Percentiles rank a stretch among this genome's conserved stretches.
Conservation (phyloP, 2,329 filamentous ascomycete genomes). For the Penicillium freii region DNA sequence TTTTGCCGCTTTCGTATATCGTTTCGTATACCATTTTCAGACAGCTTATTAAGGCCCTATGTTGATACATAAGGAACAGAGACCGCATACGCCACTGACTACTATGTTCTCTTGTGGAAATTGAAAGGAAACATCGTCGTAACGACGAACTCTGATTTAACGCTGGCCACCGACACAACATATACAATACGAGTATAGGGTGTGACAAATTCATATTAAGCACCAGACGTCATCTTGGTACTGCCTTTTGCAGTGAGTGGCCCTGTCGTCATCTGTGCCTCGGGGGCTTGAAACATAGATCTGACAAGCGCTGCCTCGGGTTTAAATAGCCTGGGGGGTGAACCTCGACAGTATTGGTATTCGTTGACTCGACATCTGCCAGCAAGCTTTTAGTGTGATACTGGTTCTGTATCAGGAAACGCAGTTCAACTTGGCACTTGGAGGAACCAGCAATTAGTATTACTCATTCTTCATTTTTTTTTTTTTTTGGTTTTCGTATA, state of each 20-base stretch:
- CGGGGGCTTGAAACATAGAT: not conserved
- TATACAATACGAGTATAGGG: not conserved
- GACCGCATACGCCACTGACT: not conserved
- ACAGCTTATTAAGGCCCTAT: not conserved
- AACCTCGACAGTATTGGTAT: not conserved
- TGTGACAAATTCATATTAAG: not conserved
- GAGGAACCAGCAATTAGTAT: not conserved
- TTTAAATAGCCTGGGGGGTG: not conserved
- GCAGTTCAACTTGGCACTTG: not conserved
- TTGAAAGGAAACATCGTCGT: not conserved
- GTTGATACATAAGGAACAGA: not conserved
- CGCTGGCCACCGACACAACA: not conserved
- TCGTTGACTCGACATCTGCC: not conserved
- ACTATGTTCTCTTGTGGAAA: not conserved
- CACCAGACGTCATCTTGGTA: not conserved
- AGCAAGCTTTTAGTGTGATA: not conserved
- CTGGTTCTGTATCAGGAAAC: not conserved
- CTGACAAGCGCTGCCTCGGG: not conserved
- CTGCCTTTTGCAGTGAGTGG: not conserved
- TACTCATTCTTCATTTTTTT: not conserved
- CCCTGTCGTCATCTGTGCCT: not conserved
- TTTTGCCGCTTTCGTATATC: not conserved
- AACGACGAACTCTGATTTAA: not conserved
- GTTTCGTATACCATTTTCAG: not conserved
- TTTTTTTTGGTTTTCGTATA: not conserved